Conservation (phyloP, 2,329 filamentous ascomycete genomes). For the Aspergillus costaricaensis region DNA sequence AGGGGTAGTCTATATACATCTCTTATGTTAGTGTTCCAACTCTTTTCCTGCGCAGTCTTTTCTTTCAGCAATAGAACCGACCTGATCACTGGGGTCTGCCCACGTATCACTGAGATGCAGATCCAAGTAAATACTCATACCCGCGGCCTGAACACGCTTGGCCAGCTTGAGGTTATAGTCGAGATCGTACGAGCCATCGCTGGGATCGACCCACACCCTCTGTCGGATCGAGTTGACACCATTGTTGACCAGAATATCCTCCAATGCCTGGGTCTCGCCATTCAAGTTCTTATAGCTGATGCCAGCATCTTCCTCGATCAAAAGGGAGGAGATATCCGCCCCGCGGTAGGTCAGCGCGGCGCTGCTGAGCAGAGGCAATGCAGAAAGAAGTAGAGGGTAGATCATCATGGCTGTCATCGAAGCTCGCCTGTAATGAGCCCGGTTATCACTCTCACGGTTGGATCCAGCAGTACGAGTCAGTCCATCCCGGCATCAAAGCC, state of each 20-base stretch:
- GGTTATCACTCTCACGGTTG: background rate
- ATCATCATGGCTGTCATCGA: constrained; percentile 14
- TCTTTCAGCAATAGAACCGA: constrained; percentile 19
- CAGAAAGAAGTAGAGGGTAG: constrained; percentile 19
- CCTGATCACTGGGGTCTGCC: constrained; percentile 68
- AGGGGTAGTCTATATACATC: constrained; percentile 51
- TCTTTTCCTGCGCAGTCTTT: background rate
- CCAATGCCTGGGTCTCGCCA: constrained; percentile 58
- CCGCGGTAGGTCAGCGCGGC: constrained; percentile 64
- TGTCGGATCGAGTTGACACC: constrained; percentile 72
- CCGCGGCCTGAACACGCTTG: constrained; percentile 63
- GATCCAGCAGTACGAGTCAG: background rate
- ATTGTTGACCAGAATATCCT: constrained; percentile 61
- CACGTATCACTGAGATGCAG: constrained; percentile 70
- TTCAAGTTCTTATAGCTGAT: constrained; percentile 61
- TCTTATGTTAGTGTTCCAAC: background rate
- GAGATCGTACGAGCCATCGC: constrained; percentile 66
- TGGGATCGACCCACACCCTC: constrained; percentile 70
- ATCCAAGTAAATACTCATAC: constrained; percentile 63
- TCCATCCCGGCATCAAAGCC: background rate
- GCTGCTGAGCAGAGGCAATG: constrained; percentile 20
- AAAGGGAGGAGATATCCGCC: constrained; percentile 69
- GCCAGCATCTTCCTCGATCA: constrained; percentile 63
- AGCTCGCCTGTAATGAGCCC: background rate
- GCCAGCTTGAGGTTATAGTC: constrained; percentile 71